Evolutionary conservation across 179 eudicot species (phyloP), one percentile per base, ranked within the genome.

Genomic region (Heliamphora pulchella): DNA sequence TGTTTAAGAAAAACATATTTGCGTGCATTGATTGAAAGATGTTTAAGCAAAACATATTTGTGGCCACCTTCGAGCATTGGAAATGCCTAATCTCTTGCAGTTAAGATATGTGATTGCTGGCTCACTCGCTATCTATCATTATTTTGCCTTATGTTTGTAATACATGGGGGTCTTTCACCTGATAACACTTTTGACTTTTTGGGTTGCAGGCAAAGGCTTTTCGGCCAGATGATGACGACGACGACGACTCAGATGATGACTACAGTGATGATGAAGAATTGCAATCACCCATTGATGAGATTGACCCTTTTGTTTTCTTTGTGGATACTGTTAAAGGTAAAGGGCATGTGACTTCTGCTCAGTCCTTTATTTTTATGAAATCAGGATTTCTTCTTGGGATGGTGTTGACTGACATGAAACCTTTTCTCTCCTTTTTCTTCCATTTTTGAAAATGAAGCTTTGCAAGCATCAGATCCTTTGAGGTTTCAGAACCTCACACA

Each of bases 281-380:
- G 81, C 99, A 96, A 76, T 94, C 99, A 46, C 99, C 99, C n/a
- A 92, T 96, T 77, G 99, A 96, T 82, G 97, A 96, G 76, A 90
- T 96, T 62, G 99, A 96, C 81, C 98, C 99, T 63, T 96, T 94
- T 82, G 77, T 96, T 83, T 88, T 91, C 84, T 96, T 96, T 87
- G 96, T 96, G 76, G 99, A 96, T 83, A 83, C 92, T n/a, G 50
- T 92, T 64, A 90, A 93, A 87, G 94, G 99, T 96, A 85, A 83
- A 76, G 14, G 69, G 3, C 50, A 20, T 55, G 18, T 6, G 8
- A 5, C n/a, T 82, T 50, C 20, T 71, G 17, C 13, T 31, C 50
- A 15, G 11, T 48, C 13, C 59, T 66, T 76, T 54, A 18, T 53
- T 50, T 31, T 4, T 66, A 39, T 44, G 47, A 71, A 17, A 43